phyloP scores from a whole-genome alignment of 176 grass and related monocot genomes.

The Bonia amplexicaulis region DNA sequence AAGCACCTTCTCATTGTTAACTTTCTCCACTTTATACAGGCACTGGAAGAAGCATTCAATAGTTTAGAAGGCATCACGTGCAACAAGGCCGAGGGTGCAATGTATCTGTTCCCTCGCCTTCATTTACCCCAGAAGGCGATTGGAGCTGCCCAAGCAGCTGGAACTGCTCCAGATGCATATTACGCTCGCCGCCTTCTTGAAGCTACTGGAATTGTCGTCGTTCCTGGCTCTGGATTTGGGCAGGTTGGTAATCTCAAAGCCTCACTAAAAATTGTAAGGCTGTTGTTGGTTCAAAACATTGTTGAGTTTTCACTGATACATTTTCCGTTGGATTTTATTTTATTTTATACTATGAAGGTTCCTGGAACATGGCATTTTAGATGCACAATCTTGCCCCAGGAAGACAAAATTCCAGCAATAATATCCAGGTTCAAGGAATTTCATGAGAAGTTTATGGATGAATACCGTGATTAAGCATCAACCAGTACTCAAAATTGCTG shows the following conservation, averaged over 20 bases:
- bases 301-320: background rate
- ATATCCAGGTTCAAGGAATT: conserved; percentile 71
- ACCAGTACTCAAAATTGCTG: background rate
- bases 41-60: conserved; percentile 96
- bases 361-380: conserved; percentile 77
- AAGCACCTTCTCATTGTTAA: background rate
- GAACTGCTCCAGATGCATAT: conserved; percentile 69
- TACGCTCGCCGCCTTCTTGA: conserved; percentile 75
- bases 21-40: conserved; percentile 41
- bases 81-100: conserved; percentile 96
- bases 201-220: conserved; percentile 83
- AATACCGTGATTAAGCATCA: conserved; percentile 42
- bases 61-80: conserved; percentile 86
- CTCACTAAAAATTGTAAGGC: background rate
- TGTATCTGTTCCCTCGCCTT: conserved; percentile 92
- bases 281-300: background rate
- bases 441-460: conserved; percentile 71
- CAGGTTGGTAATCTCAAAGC: conserved; percentile 55
- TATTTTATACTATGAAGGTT: conserved; percentile 33
- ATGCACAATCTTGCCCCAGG: conserved; percentile 75
- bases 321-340: background rate
- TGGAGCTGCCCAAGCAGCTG: conserved; percentile 61
- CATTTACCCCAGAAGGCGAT: conserved; percentile 75
- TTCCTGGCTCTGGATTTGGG: conserved; percentile 83
- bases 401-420: conserved; percentile 71